Evolutionary conservation across 192 early-diverging fungal genomes (phyloP), one percentile per base, ranked within the genome.

Genomic region (Coemansia sp.): DNA sequence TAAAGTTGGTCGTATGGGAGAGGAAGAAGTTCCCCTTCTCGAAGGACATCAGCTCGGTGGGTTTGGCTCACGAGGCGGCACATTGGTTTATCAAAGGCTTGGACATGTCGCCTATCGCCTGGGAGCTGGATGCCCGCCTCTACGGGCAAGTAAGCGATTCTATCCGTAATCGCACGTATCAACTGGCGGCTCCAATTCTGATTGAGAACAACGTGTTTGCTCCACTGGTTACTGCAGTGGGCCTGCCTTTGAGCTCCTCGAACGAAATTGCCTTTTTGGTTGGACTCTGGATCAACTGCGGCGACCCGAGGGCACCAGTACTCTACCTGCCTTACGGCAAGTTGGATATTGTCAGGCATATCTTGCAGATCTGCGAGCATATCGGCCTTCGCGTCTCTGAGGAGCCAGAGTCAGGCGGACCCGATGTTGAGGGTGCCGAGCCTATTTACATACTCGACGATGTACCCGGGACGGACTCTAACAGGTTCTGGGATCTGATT

Each of bases 71-170:
- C 39, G 11, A 33, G 7, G 71, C 68, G n/a, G 76, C 76, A 0
- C n/a, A 22, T 16, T 49, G 20, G 38, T 73, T 73, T 39, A 31
- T n/a, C 9, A 47, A 62, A 34, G n/a, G 22, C 27, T 9, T 63
- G 29, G 13, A 31, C 18, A n/a, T 39, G 7, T 40, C 22, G 33
- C 50, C 33, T 0, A 65, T 78, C 40, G 10, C 13, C 44, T 79
- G 76, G 76, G 76, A 79, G 64, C 43, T 79, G 7, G 76, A 79
- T 22, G 72, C 76, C 3, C 71, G 58, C 20, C 58, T 58, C 36
- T 72, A 70, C 22, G 40, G 11, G 24, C 62, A 46, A 9, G 33
- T 79, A 13, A 71, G 73, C 24, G 40, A 24, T 16, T 7, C 9
- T 7, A 62, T 79, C n/a, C 64, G 57, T 24, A 7, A 15, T 16